Base-by-base conservation (phyloP, 129 eudicot genomes). In the Oenanthe sinensis region DNA sequence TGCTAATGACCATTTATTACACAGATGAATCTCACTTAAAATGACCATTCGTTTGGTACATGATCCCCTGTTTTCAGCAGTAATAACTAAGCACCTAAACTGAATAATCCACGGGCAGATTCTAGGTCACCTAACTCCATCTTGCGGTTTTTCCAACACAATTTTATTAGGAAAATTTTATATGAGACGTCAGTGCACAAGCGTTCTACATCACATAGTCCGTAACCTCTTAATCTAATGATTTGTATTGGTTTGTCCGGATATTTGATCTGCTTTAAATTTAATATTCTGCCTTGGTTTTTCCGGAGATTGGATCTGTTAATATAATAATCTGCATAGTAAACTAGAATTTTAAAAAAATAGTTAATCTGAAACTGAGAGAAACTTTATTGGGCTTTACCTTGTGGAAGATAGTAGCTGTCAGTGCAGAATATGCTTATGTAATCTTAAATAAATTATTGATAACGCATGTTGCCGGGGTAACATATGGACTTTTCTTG, bases 351-450 rank as follows among this genome's bases (percentile, higher is more conserved):
- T 1, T n/a, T n/a, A 33, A 12, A n/a, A 4, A n/a, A 26, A 13
- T 30, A 20, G 20, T 65, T 65, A 65, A 65, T 30, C 22, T 8
- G 43, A 67, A 13, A 14, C 39, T 33, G 33, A 14, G 22, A 30
- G 72, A 67, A 30, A 30, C 72, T 67, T 67, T 30, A 67, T 16
- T 5, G 42, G 39, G 43, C 22, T 67, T 67, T 67, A 60, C 68
- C 68, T 24, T 60, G 36, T 60, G 14, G 68, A 60, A 58, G 67
- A 60, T 60, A 60, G 68, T 14, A 60, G 68, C 68, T 60, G 65
- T 22, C 65, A 58, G 30, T 58, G 65, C 65, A 58, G 30, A 58
- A 58, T 22, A 72, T 20, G 76, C 49, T 44, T 43, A 20, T 9
- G 20, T 24, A n/a, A 24, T 72, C 48, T 43, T 9, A 30, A 12